Evolutionary conservation across 176 grass and related monocot species (phyloP).

Genomic region (Microstegium vimineum): DNA sequence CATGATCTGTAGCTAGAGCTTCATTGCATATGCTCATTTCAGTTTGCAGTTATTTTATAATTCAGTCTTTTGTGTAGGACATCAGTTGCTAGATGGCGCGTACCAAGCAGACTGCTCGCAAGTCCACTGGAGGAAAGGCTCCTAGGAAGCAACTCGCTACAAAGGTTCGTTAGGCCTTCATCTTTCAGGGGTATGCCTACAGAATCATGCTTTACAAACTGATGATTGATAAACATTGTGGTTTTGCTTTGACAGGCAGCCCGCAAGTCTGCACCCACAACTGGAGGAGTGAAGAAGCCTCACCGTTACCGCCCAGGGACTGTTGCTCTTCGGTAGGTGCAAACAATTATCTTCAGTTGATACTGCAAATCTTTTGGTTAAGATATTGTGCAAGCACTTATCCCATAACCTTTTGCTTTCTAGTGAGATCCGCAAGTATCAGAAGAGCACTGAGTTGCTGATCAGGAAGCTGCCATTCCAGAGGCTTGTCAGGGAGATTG

Average conservation of each 20-base stretch:
- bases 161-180: constrained; percentile 17
- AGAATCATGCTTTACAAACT: not conserved
- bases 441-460: constrained; percentile 46
- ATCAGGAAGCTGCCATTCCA: constrained; percentile 51
- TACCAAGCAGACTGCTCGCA: constrained; percentile 51
- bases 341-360: not conserved
- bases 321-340: constrained; percentile 31
- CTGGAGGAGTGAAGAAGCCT: constrained; percentile 50
- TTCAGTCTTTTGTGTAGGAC: not conserved
- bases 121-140: constrained; percentile 47
- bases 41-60: not conserved
- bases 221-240: not conserved
- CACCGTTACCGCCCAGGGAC: constrained; percentile 40
- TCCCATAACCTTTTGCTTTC: not conserved
- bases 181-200: not conserved
- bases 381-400: not conserved
- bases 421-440: constrained; percentile 43
- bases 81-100: constrained; percentile 29
- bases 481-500: constrained; percentile 52
- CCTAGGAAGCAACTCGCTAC: constrained; percentile 49
- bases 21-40: not conserved
- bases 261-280: constrained; percentile 40
- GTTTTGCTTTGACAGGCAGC: constrained; percentile 24
- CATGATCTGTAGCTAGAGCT: not conserved
- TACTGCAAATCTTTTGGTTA: not conserved